phyloP scores from a whole-genome alignment of 202 grass and related monocot genomes.

The Hordeum pubiflorum region DNA sequence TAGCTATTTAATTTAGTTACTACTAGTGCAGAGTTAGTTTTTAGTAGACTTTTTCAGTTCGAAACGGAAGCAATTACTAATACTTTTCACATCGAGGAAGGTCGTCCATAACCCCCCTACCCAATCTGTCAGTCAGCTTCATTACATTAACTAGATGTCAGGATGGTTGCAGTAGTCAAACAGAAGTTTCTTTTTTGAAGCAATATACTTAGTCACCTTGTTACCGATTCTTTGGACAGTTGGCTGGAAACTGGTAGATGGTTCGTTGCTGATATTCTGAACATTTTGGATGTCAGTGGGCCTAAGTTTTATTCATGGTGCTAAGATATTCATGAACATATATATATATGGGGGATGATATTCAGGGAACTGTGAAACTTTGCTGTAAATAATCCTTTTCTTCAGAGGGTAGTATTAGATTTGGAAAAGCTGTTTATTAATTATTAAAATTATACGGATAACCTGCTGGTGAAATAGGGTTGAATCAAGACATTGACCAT shows the following conservation, averaged over 20 bases:
- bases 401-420: neutral
- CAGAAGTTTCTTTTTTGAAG: neutral
- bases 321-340: neutral
- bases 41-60: neutral
- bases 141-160: neutral
- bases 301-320: neutral
- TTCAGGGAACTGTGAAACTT: neutral
- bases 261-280: neutral
- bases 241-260: neutral
- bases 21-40: neutral
- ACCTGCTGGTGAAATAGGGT: neutral
- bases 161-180: neutral
- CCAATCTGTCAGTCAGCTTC: neutral
- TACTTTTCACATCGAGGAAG: neutral
- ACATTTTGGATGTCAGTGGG: neutral
- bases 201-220: neutral
- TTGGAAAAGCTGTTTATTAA: neutral
- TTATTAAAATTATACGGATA: neutral
- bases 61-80: neutral
- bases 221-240: neutral
- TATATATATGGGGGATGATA: neutral
- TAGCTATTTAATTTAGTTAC: neutral
- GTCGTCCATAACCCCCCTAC: neutral
- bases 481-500: neutral
- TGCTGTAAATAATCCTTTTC: neutral